Percentiles rank a stretch among this genome's conserved stretches.
Evolutionary conservation across 2,329 filamentous ascomycete species (phyloP).

Genomic region (Ophiostoma sp.): DNA sequence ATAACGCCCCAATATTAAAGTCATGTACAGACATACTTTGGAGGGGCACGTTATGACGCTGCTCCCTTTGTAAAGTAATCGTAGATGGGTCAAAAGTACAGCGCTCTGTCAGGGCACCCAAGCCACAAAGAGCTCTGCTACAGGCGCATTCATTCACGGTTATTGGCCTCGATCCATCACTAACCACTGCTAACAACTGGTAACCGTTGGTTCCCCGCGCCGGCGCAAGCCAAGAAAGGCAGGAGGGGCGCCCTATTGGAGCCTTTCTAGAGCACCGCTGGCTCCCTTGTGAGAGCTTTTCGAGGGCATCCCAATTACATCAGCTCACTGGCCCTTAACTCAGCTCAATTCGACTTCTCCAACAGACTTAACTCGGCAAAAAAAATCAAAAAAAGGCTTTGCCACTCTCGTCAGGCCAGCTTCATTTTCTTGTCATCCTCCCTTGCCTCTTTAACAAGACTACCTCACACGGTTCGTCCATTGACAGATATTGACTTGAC

Average conservation of each 20-base stretch:
- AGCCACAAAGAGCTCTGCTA: background rate
- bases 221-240: background rate
- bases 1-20: background rate
- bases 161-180: background rate
- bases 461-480: background rate
- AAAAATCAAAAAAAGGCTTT: background rate
- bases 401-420: no score
- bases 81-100: background rate
- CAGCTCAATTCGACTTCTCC: background rate
- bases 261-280: background rate
- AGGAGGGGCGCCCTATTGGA: background rate
- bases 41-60: background rate
- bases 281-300: background rate
- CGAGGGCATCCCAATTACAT: conserved; percentile 10
- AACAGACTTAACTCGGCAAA: background rate
- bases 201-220: background rate
- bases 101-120: background rate
- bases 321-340: background rate
- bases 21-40: background rate
- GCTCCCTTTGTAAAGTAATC: background rate
- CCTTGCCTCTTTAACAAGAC: background rate
- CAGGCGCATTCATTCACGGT: background rate
- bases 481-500: background rate
- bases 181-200: background rate
- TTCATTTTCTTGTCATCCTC: background rate